Percentiles rank a stretch among this genome's conserved stretches.
Evolutionary conservation across 2,329 filamentous ascomycete genomes (phyloP).

Genomic region (Alternaria sp.): DNA sequence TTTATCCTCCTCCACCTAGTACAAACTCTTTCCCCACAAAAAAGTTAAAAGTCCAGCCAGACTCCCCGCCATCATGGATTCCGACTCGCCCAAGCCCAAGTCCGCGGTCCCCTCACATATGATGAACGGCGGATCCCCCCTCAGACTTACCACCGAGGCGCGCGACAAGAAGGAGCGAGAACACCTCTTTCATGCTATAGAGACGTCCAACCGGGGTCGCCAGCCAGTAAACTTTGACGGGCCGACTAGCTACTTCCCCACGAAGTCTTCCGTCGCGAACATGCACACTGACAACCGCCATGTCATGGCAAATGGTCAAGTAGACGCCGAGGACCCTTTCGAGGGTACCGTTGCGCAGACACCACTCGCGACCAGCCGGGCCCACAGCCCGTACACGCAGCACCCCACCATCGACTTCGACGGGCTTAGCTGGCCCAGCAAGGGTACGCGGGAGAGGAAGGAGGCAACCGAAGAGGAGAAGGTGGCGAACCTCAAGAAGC

Average conservation of each 20-base stretch:
- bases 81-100: slow-evolving; percentile 55
- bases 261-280: slow-evolving; percentile 27
- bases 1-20: background rate
- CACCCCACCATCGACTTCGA: slow-evolving; percentile 64
- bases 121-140: slow-evolving; percentile 64
- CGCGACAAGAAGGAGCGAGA: slow-evolving; percentile 64
- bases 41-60: slow-evolving; percentile 2
- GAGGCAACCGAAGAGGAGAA: slow-evolving; percentile 68
- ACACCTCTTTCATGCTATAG: slow-evolving; percentile 66
- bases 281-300: slow-evolving; percentile 25
- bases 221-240: slow-evolving; percentile 57
- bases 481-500: slow-evolving; percentile 65
- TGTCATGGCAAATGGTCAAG: slow-evolving; percentile 35
- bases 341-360: slow-evolving; percentile 62
- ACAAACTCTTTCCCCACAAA: background rate
- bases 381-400: slow-evolving; percentile 60
- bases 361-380: slow-evolving; percentile 62
- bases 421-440: slow-evolving; percentile 65
- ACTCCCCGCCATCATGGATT: slow-evolving; percentile 53
- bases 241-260: slow-evolving; percentile 43
- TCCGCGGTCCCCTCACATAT: slow-evolving; percentile 66
- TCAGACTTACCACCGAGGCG: slow-evolving; percentile 57
- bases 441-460: slow-evolving; percentile 69
- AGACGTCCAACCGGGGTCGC: slow-evolving; percentile 63
- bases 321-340: slow-evolving; percentile 60